A percentile compares a stretch with the other conserved stretches of the same genome.
phyloP scores from a whole-genome alignment of 78 protist genomes.

The Guillardia theta region DNA sequence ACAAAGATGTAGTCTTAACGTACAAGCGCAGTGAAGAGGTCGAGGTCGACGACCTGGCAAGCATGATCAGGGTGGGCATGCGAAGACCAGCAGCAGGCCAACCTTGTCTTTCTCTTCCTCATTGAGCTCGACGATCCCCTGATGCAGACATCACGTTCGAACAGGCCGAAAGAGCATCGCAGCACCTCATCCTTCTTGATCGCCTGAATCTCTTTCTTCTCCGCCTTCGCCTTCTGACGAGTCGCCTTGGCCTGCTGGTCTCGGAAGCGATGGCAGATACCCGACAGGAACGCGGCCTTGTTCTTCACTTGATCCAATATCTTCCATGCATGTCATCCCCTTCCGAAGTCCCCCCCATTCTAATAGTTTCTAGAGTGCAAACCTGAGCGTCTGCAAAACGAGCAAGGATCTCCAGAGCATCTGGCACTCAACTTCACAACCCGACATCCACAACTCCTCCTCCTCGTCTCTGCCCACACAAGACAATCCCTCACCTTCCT shows the following conservation, averaged over 20 bases:
- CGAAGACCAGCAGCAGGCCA: no score
- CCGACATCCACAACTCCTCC: no score
- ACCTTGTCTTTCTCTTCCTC: slow-evolving; percentile 53
- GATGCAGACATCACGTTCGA: not conserved
- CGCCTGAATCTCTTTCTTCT: not conserved
- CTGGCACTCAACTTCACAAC: no score
- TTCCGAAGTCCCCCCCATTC: not conserved
- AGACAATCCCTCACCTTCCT: no score
- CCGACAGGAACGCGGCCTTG: slow-evolving; percentile 29
- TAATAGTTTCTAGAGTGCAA: not conserved
- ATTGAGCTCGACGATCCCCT: not conserved
- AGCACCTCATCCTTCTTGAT: not conserved
- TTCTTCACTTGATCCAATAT: not conserved
- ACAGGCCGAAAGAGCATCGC: not conserved
- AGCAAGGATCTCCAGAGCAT: not conserved
- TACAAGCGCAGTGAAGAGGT: slow-evolving; percentile 58
- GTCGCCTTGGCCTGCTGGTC: not conserved
- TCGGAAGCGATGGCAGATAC: not conserved
- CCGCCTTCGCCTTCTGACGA: not conserved
- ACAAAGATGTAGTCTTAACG: not conserved
- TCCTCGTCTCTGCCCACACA: no score
- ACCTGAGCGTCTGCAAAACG: not conserved
- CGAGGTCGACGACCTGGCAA: slow-evolving; percentile 57
- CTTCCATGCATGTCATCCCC: not conserved
- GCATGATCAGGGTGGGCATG: no score